phyloP scores from a whole-genome alignment of 2,329 filamentous ascomycete species.

The Pseudocercospora ulei region DNA sequence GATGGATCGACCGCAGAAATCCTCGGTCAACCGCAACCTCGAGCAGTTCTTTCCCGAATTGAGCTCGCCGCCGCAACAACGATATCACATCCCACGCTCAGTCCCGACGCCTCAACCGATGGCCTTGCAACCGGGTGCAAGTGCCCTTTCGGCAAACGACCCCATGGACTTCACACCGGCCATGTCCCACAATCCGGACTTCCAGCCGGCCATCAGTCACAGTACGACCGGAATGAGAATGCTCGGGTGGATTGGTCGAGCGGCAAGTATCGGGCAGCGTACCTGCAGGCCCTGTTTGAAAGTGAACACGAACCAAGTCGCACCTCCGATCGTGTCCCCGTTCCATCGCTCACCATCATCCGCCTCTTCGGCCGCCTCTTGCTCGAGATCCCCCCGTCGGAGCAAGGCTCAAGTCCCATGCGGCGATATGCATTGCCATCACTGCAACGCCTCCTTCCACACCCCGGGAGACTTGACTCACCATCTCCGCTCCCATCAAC shows the following conservation, averaged over 20 bases:
- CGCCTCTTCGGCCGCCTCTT: constrained; percentile 20
- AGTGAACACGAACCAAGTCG: constrained; percentile 16
- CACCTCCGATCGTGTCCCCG: constrained; percentile 9
- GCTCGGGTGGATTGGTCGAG: constrained; percentile 17
- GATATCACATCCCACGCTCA: not conserved
- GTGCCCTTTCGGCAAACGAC: not conserved
- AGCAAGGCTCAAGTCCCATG: constrained; percentile 12
- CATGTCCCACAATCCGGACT: constrained; percentile 16
- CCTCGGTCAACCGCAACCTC: constrained; percentile 2
- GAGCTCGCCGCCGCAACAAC: not conserved
- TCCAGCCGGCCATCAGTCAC: constrained; percentile 7
- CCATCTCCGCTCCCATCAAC: constrained; percentile 20
- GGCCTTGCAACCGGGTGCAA: not conserved
- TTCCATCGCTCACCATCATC: constrained; percentile 20
- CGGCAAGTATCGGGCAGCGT: constrained; percentile 14
- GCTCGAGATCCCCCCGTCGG: constrained; percentile 14
- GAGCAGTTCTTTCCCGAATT: constrained; percentile 14
- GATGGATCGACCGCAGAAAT: not conserved
- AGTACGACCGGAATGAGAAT: constrained; percentile 8
- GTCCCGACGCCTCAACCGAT: not conserved
- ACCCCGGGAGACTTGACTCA: constrained; percentile 21
- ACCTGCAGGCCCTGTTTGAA: constrained; percentile 11
- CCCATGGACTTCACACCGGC: constrained; percentile 11
- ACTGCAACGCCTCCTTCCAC: constrained; percentile 20
- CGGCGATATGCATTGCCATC: constrained; percentile 16